Evolutionary conservation across 2,329 filamentous ascomycete genomes (phyloP).

Genomic region (Alternaria postmessia): DNA sequence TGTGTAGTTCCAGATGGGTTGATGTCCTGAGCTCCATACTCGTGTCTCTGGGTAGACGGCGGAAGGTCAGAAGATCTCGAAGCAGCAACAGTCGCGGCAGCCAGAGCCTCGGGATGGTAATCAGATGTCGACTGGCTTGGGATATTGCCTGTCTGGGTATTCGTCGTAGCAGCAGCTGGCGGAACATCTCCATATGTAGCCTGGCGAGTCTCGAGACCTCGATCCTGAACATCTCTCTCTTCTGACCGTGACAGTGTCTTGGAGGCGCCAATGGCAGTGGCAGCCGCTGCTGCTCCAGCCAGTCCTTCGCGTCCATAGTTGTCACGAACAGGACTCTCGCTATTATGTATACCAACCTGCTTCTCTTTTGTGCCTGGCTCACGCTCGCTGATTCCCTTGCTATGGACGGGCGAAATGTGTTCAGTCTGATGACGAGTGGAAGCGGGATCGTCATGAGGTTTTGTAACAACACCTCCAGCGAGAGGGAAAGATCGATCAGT

Average conservation of each 20-base stretch:
- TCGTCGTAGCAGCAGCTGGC: not conserved
- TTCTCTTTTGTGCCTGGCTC: slow-evolving; percentile 32
- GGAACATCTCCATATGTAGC: slow-evolving; percentile 7
- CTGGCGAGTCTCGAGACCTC: slow-evolving; percentile 9
- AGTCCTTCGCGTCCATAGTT: slow-evolving; percentile 34
- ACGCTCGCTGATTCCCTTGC: slow-evolving; percentile 12
- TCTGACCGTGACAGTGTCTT: slow-evolving; percentile 16
- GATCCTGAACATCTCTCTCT: slow-evolving; percentile 8
- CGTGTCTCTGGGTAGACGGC: slow-evolving; percentile 19
- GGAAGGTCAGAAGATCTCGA: slow-evolving; percentile 13
- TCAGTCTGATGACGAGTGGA: slow-evolving; percentile 10
- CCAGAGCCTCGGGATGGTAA: slow-evolving; percentile 30
- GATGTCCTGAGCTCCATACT: slow-evolving; percentile 28
- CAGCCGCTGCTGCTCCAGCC: slow-evolving; percentile 41
- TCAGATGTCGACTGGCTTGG: slow-evolving; percentile 9
- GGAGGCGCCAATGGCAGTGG: slow-evolving; percentile 35
- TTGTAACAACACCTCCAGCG: slow-evolving; percentile 40
- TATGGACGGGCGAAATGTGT: slow-evolving; percentile 8
- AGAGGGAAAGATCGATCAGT: slow-evolving; percentile 49
- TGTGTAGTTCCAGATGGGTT: slow-evolving; percentile 20
- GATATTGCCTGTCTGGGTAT: not conserved
- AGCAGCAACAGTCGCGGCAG: slow-evolving; percentile 24
- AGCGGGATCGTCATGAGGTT: slow-evolving; percentile 6
- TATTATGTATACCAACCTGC: slow-evolving; percentile 21
- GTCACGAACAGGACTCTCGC: slow-evolving; percentile 19